Percentiles rank a stretch among this genome's conserved stretches.
Evolutionary conservation across 2,329 filamentous ascomycete genomes (phyloP).

Genomic region (Neopestalotiopsis sp.): DNA sequence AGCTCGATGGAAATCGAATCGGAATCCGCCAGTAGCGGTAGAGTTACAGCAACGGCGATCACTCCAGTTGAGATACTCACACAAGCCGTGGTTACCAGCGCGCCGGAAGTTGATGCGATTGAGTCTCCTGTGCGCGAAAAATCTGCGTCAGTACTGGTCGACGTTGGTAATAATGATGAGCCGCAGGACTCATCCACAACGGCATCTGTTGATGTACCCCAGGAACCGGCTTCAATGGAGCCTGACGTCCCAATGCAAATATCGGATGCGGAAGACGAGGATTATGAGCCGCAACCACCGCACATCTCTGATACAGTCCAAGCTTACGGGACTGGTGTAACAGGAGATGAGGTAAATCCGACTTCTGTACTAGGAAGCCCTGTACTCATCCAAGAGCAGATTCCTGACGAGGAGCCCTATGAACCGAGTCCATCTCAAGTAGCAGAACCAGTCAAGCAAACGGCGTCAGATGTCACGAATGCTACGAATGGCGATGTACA

Average conservation of each 20-base stretch:
- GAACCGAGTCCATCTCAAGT: conserved; percentile 27
- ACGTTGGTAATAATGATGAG: not conserved
- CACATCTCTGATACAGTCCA: conserved; percentile 26
- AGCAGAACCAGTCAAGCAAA: conserved; percentile 15
- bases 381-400: conserved; percentile 22
- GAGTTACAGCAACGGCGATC: not conserved
- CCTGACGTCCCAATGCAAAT: conserved; percentile 19
- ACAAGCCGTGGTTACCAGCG: not conserved
- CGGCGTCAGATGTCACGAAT: conserved; percentile 24
- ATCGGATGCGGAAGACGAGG: conserved; percentile 15
- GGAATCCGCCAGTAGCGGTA: conserved; percentile 5
- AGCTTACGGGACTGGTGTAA: conserved; percentile 18
- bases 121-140: not conserved
- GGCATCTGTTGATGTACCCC: not conserved
- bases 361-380: conserved; percentile 15
- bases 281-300: conserved; percentile 17
- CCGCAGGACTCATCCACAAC: not conserved
- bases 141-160: not conserved
- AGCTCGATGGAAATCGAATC: conserved; percentile 21
- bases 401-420: conserved; percentile 26
- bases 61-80: not conserved
- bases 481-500: conserved; percentile 36
- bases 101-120: not conserved
- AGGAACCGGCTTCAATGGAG: conserved; percentile 10
- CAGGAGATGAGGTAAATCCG: conserved; percentile 27